Evolutionary conservation across 768 basidiomycete genomes (phyloP).

Genomic region (Leccinum aurantiacum): DNA sequence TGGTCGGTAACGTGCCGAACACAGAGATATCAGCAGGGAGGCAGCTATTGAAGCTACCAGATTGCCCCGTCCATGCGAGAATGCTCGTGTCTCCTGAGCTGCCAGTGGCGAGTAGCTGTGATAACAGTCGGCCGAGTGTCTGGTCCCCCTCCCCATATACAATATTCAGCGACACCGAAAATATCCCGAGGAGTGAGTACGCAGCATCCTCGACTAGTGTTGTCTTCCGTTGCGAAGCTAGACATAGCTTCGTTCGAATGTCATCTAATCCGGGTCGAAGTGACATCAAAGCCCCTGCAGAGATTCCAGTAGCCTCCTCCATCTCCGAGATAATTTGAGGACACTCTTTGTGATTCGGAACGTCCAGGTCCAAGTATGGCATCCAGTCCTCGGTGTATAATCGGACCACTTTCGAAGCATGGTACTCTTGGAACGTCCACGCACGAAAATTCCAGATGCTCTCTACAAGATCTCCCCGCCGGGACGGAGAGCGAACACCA

Average conservation of each 20-base stretch:
- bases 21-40: background rate
- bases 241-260: background rate
- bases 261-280: background rate
- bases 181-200: background rate
- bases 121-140: background rate
- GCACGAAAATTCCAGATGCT: background rate
- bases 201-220: background rate
- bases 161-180: background rate
- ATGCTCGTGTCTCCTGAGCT: background rate
- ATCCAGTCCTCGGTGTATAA: background rate
- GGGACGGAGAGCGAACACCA: background rate
- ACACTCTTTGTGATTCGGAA: background rate
- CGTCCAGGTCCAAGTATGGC: background rate
- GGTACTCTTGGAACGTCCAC: background rate
- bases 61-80: background rate
- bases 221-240: background rate
- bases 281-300: background rate
- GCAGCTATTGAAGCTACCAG: background rate
- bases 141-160: background rate
- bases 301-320: background rate
- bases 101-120: background rate
- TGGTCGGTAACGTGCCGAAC: background rate
- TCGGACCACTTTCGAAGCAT: background rate
- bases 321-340: background rate
- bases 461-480: background rate